Evolutionary conservation across 2,329 filamentous ascomycete species (phyloP), one percentile per base, ranked within the genome.

Genomic region (Cladophialophora bantiana): DNA sequence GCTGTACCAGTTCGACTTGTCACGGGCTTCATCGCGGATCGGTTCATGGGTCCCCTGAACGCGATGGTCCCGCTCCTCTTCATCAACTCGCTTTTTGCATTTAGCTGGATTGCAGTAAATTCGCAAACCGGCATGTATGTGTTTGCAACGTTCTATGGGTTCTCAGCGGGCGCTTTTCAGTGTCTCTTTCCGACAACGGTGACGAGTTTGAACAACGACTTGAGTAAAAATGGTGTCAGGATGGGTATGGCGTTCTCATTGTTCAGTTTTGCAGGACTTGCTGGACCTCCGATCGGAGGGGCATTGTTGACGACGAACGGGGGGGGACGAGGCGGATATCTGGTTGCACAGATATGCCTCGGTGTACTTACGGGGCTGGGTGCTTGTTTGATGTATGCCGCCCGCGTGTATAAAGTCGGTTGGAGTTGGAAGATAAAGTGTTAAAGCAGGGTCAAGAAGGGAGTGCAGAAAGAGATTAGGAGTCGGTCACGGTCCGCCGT

Each of bases 171-270:
- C 0, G 87, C 83, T 0, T 85, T 91, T 60, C 89, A 91, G 77
- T 84, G 84, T 10, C 75, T 92, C 10, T 91, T 91, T 71, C 89
- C 90, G 0, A 87, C 88, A 0, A 85, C 84, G 0, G 73, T 90
- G 50, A 84, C 83, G 58, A 84, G 83, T 50, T 77, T 88, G 65
- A 86, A 83, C 0, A 80, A 79, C 0, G 83, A 87, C 72, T 65
- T 85, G 65, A 81, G 81, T 67, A 86, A 85, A 74, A 77, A 78
- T 4, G 85, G 85, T 0, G 81, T 84, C n/a, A 77, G 85, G 18
- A 84, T 87, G 77, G 85, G 85, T 1, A 85, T 86, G 82, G 80
- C 84, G 5, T 82, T 87, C 59, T 82, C 80, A 83, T 62, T 81
- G 85, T 18, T 72, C 55, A 82, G 81, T 31, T 81, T 87, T 64